Conservation (phyloP, 768 basidiomycete species). For the Candolleomyces aberdarensis region DNA sequence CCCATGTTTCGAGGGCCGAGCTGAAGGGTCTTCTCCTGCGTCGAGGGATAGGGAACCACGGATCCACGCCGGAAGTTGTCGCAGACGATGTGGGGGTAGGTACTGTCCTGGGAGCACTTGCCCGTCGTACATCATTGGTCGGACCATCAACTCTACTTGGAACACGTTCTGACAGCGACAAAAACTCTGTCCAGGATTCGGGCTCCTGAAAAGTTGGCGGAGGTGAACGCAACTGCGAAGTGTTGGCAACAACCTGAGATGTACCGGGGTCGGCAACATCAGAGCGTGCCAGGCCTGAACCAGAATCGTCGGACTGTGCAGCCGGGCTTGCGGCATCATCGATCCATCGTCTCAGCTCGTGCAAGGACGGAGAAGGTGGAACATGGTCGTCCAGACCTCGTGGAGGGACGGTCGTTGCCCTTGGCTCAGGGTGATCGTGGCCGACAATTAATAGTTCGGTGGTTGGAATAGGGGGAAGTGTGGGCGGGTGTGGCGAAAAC, state of each 20-base stretch:
- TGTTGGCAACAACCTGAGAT: background rate
- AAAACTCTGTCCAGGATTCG: background rate
- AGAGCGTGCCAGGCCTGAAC: background rate
- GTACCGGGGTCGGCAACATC: background rate
- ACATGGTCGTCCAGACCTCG: slow-evolving; percentile 1
- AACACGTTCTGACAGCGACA: background rate
- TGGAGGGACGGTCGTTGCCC: background rate
- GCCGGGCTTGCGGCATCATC: background rate
- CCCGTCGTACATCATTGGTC: too few species aligned
- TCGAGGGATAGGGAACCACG: too few species aligned
- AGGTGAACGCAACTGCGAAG: too few species aligned
- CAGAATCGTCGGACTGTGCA: background rate
- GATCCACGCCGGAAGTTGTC: too few species aligned
- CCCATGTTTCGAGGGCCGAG: too few species aligned
- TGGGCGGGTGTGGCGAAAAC: background rate
- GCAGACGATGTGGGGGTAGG: too few species aligned
- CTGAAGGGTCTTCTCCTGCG: too few species aligned
- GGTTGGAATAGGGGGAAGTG: background rate
- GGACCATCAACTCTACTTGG: background rate
- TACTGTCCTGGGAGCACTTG: too few species aligned
- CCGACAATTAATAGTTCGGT: background rate
- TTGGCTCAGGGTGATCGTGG: background rate
- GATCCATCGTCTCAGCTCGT: slow-evolving; percentile 6
- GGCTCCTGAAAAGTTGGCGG: background rate
- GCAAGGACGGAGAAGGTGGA: slow-evolving; percentile 4